Percentiles rank a stretch among this genome's conserved stretches.
Evolutionary conservation across 2,329 filamentous ascomycete genomes (phyloP).

Genomic region (Chaetomium olivaceum): DNA sequence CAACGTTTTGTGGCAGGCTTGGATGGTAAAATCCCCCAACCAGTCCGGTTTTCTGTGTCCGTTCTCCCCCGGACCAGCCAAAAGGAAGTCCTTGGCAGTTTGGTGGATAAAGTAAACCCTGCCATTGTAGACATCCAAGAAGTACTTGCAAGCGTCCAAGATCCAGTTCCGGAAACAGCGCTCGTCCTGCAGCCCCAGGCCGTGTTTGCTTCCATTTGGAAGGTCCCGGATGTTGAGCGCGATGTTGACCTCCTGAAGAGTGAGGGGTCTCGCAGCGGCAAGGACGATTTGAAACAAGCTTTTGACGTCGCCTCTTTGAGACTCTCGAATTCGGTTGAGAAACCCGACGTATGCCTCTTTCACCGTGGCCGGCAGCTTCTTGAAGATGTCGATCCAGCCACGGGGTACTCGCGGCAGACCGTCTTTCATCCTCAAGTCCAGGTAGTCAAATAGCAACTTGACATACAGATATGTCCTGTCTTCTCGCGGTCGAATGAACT

Average conservation of each 20-base stretch:
- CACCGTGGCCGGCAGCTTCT: constrained; percentile 23
- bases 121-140: constrained; percentile 28
- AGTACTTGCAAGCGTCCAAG: constrained; percentile 27
- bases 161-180: constrained; percentile 27
- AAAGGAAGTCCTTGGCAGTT: constrained; percentile 28
- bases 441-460: constrained; percentile 28
- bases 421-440: constrained; percentile 24
- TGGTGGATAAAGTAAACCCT: constrained; percentile 30
- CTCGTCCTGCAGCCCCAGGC: constrained; percentile 25
- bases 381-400: constrained; percentile 28
- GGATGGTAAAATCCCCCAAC: constrained; percentile 23
- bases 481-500: constrained; percentile 20
- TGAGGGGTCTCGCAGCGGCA: constrained; percentile 24
- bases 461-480: constrained; percentile 28
- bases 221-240: constrained; percentile 28
- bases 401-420: constrained; percentile 24
- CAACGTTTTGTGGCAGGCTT: constrained; percentile 22
- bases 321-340: constrained; percentile 21
- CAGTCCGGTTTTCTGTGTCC: constrained; percentile 19
- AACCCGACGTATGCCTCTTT: constrained; percentile 27
- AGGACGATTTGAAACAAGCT: constrained; percentile 27
- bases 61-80: constrained; percentile 6
- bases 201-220: constrained; percentile 20
- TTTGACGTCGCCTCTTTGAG: constrained; percentile 24
- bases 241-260: constrained; percentile 27